phyloP scores from a whole-genome alignment of 83 land plant species.

The Picea abies region DNA sequence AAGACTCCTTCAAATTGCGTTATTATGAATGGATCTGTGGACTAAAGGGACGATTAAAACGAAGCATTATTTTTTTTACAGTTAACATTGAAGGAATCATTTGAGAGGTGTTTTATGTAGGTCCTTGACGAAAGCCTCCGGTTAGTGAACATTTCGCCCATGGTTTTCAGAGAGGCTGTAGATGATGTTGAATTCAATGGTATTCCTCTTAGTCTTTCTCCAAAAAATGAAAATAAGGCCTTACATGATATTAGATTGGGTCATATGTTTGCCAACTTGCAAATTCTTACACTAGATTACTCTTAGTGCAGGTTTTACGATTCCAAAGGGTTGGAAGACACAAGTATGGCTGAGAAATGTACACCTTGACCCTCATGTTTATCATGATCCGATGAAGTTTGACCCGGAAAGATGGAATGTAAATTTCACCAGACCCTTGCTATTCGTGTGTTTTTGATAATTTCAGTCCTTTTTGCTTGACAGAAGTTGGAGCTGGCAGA shows the following conservation, averaged over 20 bases:
- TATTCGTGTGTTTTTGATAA: neutral
- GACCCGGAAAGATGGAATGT: slow-evolving; percentile 87
- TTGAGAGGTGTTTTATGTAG: slow-evolving; percentile 21
- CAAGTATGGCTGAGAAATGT: slow-evolving; percentile 72
- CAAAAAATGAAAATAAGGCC: neutral
- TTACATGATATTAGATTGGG: neutral
- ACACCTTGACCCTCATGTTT: slow-evolving; percentile 66
- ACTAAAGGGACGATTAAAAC: neutral
- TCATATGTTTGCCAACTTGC: neutral
- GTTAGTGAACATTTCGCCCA: slow-evolving; percentile 57
- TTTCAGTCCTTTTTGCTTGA: neutral
- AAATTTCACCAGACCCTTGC: slow-evolving; percentile 11
- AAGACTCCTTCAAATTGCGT: neutral
- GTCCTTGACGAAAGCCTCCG: slow-evolving; percentile 80
- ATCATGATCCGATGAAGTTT: slow-evolving; percentile 58
- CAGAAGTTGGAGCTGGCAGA: neutral
- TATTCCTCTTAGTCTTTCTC: slow-evolving; percentile 12
- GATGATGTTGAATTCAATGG: slow-evolving; percentile 64
- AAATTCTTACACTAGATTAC: neutral
- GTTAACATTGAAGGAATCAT: neutral
- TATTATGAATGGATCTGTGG: neutral
- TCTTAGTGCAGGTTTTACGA: slow-evolving; percentile 43
- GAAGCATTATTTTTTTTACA: neutral
- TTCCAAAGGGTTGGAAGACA: slow-evolving; percentile 83
- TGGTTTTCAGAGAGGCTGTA: slow-evolving; percentile 67